phyloP scores from a whole-genome alignment of 257 asterid species.

The Jacaranda mimosifolia region DNA sequence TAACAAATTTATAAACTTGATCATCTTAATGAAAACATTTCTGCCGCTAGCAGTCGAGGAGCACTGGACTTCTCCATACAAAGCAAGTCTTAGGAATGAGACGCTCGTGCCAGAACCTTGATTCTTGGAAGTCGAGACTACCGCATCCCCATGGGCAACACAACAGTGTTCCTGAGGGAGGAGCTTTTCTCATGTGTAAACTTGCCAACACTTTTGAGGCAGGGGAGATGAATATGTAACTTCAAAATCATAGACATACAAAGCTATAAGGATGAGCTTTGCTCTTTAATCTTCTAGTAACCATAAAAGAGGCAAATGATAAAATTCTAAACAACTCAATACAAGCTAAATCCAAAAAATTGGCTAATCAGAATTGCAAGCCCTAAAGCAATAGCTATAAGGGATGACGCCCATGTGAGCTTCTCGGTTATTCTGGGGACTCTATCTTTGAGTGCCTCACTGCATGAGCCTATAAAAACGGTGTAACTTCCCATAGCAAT shows the following conservation, averaged over 20 bases:
- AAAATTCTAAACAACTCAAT: constrained; percentile 44
- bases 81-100: constrained; percentile 12
- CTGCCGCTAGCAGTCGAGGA: neutral
- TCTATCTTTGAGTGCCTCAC: constrained; percentile 87
- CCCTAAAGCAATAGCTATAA: constrained; percentile 85
- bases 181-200: neutral
- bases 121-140: constrained; percentile 32
- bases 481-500: constrained; percentile 99
- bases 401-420: constrained; percentile 95
- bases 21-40: neutral
- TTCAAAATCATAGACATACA: neutral
- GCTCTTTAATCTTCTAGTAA: constrained; percentile 31
- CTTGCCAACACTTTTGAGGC: neutral
- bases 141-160: constrained; percentile 13
- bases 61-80: constrained; percentile 8
- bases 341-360: constrained; percentile 82
- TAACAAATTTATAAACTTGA: no score
- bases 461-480: constrained; percentile 86
- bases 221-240: neutral
- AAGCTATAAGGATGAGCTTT: constrained; percentile 12
- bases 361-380: constrained; percentile 80
- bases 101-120: constrained; percentile 13
- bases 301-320: constrained; percentile 20
- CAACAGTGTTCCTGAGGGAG: neutral
- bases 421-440: constrained; percentile 92